Conservation (phyloP, 768 basidiomycete species). For the Ramaria sp. region DNA sequence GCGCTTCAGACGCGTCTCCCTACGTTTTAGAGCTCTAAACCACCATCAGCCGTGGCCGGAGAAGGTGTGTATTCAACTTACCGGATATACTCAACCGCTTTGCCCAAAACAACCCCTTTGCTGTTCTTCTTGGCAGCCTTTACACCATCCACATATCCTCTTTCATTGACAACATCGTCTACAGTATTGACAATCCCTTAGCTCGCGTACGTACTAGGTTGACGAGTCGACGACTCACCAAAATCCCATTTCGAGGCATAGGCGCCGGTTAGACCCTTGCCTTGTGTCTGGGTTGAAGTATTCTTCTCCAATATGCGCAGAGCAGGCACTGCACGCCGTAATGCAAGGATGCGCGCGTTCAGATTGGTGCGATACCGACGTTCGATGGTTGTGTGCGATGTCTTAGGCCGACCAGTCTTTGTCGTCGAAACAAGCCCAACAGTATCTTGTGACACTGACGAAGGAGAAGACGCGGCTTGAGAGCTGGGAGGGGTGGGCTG, state of each 20-base stretch:
- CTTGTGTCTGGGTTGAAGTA: slow-evolving; percentile 27
- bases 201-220: neutral
- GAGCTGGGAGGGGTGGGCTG: slow-evolving; percentile 4
- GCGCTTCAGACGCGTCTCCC: slow-evolving; percentile 58
- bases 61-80: slow-evolving; percentile 19
- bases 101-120: slow-evolving; percentile 84
- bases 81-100: slow-evolving; percentile 83
- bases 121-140: slow-evolving; percentile 84
- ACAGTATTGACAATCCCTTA: neutral
- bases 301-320: slow-evolving; percentile 66
- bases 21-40: slow-evolving; percentile 62
- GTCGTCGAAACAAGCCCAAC: slow-evolving; percentile 3
- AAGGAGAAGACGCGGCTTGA: slow-evolving; percentile 11
- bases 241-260: slow-evolving; percentile 19
- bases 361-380: slow-evolving; percentile 82
- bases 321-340: slow-evolving; percentile 75
- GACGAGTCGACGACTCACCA: neutral
- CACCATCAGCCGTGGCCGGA: neutral
- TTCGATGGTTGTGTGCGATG: slow-evolving; percentile 84
- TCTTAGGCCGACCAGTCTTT: slow-evolving; percentile 50
- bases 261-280: slow-evolving; percentile 25
- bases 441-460: neutral
- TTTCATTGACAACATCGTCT: slow-evolving; percentile 59
- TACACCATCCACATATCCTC: slow-evolving; percentile 88
- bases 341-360: slow-evolving; percentile 73